Evolutionary conservation across 2,329 filamentous ascomycete species (phyloP).

Genomic region (Paracorniculantispora psalliotae): DNA sequence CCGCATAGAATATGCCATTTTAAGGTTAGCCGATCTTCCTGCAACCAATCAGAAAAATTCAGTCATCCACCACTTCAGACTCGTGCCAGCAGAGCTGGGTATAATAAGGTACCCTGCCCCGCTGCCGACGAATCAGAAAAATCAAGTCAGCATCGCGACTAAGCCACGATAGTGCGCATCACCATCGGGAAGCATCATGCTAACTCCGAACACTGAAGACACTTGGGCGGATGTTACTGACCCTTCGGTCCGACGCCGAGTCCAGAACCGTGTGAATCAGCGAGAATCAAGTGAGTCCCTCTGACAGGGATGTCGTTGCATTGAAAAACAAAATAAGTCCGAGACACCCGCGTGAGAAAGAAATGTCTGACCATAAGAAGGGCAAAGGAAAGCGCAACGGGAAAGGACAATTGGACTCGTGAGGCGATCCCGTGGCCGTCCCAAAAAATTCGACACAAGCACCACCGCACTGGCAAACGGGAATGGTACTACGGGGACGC

Average conservation of each 20-base stretch:
- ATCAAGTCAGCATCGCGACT: background rate
- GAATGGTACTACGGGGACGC: too few species aligned
- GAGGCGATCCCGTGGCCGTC: too few species aligned
- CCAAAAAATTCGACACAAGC: too few species aligned
- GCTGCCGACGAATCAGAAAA: background rate
- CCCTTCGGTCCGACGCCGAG: background rate
- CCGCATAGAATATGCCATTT: background rate
- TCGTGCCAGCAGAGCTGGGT: background rate
- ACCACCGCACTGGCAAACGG: too few species aligned
- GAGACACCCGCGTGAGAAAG: too few species aligned
- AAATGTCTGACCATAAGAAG: background rate
- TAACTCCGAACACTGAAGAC: background rate
- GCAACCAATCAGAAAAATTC: background rate
- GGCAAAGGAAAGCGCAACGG: background rate
- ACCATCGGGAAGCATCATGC: background rate
- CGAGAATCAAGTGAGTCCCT: background rate
- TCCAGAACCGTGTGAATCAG: background rate
- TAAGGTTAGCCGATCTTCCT: background rate
- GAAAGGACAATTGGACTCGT: too few species aligned
- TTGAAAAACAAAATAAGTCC: background rate
- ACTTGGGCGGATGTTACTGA: background rate
- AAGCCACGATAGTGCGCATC: background rate
- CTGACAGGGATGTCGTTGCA: too few species aligned
- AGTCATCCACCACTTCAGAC: background rate
- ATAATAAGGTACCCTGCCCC: background rate